Conservation (phyloP, 345 rosid species). For the Brassica incana region DNA sequence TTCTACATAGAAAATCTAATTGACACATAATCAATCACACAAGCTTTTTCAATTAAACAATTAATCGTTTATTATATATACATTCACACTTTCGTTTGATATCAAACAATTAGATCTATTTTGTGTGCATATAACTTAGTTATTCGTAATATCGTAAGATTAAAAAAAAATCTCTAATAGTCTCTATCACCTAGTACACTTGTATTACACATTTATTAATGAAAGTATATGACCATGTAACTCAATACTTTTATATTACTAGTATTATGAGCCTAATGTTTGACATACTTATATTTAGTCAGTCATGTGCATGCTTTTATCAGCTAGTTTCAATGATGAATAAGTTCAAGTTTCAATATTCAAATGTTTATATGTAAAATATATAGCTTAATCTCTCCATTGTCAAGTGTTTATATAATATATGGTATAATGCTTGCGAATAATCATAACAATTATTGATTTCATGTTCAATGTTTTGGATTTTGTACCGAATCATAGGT, state of each 20-base stretch:
- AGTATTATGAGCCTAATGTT: conserved; percentile 18
- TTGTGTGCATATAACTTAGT: too few species aligned
- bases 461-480: conserved; percentile 47
- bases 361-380: background rate
- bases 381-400: background rate
- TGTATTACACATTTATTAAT: background rate
- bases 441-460: conserved; percentile 45
- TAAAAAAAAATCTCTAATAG: too few species aligned
- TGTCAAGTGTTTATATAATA: conserved; percentile 18
- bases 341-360: conserved; percentile 30
- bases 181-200: background rate
- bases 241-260: background rate
- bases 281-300: conserved; percentile 15
- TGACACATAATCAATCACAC: too few species aligned
- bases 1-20: too few species aligned
- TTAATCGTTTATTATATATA: too few species aligned
- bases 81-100: too few species aligned
- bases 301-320: conserved; percentile 36
- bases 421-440: conserved; percentile 28
- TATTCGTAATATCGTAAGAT: too few species aligned
- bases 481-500: conserved; percentile 43
- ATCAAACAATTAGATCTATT: too few species aligned
- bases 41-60: too few species aligned
- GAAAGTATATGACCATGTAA: background rate
- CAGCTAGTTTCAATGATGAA: conserved; percentile 31